Conservation (phyloP, 495 filamentous ascomycete genomes). For the Podospora conica region DNA sequence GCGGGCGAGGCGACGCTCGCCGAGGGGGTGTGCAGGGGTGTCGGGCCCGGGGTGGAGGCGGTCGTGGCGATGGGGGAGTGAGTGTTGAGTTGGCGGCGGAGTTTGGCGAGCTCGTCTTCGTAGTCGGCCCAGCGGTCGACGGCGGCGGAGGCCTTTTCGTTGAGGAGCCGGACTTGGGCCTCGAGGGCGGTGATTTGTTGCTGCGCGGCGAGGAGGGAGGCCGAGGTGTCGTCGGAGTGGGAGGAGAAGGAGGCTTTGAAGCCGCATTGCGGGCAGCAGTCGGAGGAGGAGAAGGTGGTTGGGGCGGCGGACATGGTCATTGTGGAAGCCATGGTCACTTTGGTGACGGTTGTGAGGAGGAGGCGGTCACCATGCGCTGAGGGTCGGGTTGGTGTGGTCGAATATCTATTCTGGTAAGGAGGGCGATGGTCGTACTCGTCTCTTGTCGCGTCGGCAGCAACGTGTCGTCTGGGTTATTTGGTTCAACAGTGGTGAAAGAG, state of each 20-base stretch:
- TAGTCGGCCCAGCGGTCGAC: slow-evolving; percentile 85
- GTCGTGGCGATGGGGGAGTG: neutral
- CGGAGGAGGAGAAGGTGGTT: neutral
- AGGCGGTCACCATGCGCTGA: neutral
- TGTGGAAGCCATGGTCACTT: neutral
- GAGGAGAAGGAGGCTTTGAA: slow-evolving; percentile 30
- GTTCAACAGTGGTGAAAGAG: neutral
- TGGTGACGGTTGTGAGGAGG: neutral
- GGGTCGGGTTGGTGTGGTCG: neutral
- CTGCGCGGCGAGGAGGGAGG: slow-evolving; percentile 52
- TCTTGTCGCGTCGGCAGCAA: neutral
- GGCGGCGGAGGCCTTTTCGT: slow-evolving; percentile 68
- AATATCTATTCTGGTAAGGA: neutral
- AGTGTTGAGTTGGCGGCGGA: slow-evolving; percentile 44
- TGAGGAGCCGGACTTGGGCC: slow-evolving; percentile 67
- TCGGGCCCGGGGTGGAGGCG: slow-evolving; percentile 14
- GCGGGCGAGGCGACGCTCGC: slow-evolving; percentile 22
- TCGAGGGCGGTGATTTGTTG: slow-evolving; percentile 74
- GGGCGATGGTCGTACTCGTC: neutral
- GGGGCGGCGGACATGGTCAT: slow-evolving; percentile 6
- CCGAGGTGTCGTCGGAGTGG: slow-evolving; percentile 40
- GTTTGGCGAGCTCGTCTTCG: slow-evolving; percentile 76
- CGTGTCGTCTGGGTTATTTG: neutral
- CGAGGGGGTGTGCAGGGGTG: slow-evolving; percentile 6
- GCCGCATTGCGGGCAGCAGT: slow-evolving; percentile 37